A percentile compares a stretch with the other conserved stretches of the same genome.
These are phyloP conservation scores for Conticribra guillardii DNA, from an alignment of 108 stramenopile species.

Conservation along the genomic window DNA sequence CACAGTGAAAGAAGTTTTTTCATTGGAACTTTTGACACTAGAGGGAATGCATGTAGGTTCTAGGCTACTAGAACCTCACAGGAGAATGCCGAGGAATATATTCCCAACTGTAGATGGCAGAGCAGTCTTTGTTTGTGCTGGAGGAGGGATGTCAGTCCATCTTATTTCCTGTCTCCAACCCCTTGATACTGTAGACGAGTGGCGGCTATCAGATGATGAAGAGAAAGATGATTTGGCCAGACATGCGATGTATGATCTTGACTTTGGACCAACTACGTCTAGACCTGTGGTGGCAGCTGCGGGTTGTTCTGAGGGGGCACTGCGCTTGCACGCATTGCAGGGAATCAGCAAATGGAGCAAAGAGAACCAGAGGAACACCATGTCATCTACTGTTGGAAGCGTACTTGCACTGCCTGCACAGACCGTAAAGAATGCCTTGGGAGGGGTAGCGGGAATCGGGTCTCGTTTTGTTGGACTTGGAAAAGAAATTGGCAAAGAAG, in stretches of 20 bases:
- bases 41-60: slow-evolving; percentile 80
- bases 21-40: slow-evolving; percentile 80
- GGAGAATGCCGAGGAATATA: slow-evolving; percentile 76
- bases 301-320: slow-evolving; percentile 77
- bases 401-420: slow-evolving; percentile 76
- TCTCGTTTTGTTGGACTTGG: slow-evolving; percentile 72
- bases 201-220: slow-evolving; percentile 75
- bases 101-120: slow-evolving; percentile 76
- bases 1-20: slow-evolving; percentile 59
- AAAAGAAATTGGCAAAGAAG: slow-evolving; percentile 82
- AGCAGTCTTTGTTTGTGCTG: slow-evolving; percentile 81
- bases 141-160: slow-evolving; percentile 78
- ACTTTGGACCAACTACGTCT: slow-evolving; percentile 83
- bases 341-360: slow-evolving; percentile 86
- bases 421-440: slow-evolving; percentile 75
- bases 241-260: slow-evolving; percentile 70
- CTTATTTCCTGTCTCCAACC: slow-evolving; percentile 76
- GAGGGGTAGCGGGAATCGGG: slow-evolving; percentile 74
- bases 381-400: slow-evolving; percentile 64
- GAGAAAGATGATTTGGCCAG: slow-evolving; percentile 36
- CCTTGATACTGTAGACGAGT: slow-evolving; percentile 79
- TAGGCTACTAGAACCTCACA: slow-evolving; percentile 67
- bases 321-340: slow-evolving; percentile 84
- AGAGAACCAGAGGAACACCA: slow-evolving; percentile 43
- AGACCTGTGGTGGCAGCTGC: slow-evolving; percentile 89